phyloP scores from a whole-genome alignment of 2,329 filamentous ascomycete species.

The Xylaria hypoxylon region DNA sequence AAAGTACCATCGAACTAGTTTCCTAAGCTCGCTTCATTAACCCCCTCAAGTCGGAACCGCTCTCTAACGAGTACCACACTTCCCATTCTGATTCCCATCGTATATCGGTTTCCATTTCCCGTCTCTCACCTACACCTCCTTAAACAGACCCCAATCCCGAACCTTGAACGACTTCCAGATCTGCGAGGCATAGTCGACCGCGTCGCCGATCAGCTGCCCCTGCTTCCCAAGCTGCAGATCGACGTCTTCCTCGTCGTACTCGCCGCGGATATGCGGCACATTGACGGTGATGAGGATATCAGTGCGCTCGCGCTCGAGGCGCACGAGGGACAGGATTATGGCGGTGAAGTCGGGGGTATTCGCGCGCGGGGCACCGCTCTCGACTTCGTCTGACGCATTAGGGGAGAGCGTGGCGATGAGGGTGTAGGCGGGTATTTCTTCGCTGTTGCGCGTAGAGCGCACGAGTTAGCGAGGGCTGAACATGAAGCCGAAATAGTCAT shows the following conservation, averaged over 20 bases:
- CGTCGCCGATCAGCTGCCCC: conserved; percentile 75
- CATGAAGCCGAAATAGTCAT: background rate
- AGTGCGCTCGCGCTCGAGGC: conserved; percentile 79
- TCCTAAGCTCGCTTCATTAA: background rate
- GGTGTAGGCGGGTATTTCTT: conserved; percentile 71
- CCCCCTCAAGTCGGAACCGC: background rate
- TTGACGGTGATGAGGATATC: conserved; percentile 90
- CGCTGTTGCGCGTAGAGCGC: conserved; percentile 48
- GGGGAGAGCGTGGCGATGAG: conserved; percentile 75
- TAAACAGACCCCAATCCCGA: conserved; percentile 83
- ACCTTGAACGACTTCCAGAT: conserved; percentile 82
- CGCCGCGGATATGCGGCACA: conserved; percentile 82
- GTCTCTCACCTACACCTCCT: conserved; percentile 47
- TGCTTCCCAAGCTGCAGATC: conserved; percentile 73
- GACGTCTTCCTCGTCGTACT: conserved; percentile 79
- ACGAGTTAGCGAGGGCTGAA: conserved; percentile 20
- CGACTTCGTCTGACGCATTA: conserved; percentile 44
- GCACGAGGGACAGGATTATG: conserved; percentile 80
- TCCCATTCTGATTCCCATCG: background rate
- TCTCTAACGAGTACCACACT: background rate
- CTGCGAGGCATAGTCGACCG: conserved; percentile 73
- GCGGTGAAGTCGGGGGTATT: conserved; percentile 73
- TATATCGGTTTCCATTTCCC: background rate
- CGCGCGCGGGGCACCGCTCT: conserved; percentile 52
- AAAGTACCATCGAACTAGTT: background rate